Conservation (phyloP, 345 rosid species). For the Aurinia saxatilis region DNA sequence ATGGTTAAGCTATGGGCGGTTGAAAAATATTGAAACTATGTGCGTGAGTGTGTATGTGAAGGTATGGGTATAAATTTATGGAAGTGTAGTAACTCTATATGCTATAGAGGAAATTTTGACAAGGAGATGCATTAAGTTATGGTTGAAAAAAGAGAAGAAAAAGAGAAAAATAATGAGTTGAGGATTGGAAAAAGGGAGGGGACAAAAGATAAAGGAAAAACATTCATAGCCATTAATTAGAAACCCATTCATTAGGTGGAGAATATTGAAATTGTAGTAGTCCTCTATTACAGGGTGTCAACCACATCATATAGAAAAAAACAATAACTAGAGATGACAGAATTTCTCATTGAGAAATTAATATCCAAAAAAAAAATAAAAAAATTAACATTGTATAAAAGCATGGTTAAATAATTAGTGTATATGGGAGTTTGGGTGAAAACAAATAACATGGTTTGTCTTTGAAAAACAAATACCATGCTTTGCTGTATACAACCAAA, state of each 20-base stretch:
- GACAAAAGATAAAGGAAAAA: constrained; percentile 27
- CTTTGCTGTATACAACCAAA: constrained; percentile 11
- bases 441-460: neutral
- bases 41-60: constrained; percentile 7
- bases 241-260: constrained; percentile 31
- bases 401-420: neutral
- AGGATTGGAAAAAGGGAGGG: constrained; percentile 12
- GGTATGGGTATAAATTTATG: constrained; percentile 19
- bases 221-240: constrained; percentile 21
- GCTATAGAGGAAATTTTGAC: constrained; percentile 25
- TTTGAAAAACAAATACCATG: neutral
- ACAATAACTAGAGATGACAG: neutral
- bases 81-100: constrained; percentile 21
- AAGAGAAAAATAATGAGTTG: constrained; percentile 10
- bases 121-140: constrained; percentile 24
- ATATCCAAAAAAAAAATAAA: neutral
- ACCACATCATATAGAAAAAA: constrained; percentile 8
- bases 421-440: neutral
- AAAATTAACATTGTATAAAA: too few relatives aligned
- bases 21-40: neutral
- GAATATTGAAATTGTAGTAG: constrained; percentile 13
- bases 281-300: constrained; percentile 30
- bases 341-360: neutral
- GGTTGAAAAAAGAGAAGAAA: constrained; percentile 13
- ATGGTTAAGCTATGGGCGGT: neutral